Percentiles rank a stretch among this genome's conserved stretches.
Conservation (phyloP, 371 early-diverging fungal genomes). For the Mucor plumbeus region DNA sequence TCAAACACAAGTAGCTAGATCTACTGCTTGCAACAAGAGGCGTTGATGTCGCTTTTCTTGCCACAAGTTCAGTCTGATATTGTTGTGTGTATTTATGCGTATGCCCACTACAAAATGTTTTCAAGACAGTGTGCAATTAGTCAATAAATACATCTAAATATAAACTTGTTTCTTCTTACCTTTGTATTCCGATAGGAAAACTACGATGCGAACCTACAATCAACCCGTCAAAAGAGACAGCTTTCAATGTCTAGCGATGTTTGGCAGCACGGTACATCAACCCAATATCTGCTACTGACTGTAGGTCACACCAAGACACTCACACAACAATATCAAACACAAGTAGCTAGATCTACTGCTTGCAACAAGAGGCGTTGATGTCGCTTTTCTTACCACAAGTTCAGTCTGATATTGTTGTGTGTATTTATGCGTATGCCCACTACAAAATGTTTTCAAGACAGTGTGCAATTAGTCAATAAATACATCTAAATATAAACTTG, state of each 20-base stretch:
- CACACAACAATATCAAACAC: constrained; percentile 21
- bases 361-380: constrained; percentile 24
- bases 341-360: constrained; percentile 23
- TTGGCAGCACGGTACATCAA: constrained; percentile 24
- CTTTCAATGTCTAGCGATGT: constrained; percentile 19
- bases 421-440: constrained; percentile 8
- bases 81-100: constrained; percentile 9
- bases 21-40: constrained; percentile 24
- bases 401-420: constrained; percentile 17
- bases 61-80: constrained; percentile 22
- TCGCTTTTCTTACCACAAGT: constrained; percentile 24
- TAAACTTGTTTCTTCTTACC: constrained; percentile 12
- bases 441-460: constrained; percentile 11
- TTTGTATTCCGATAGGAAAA: constrained; percentile 6
- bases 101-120: constrained; percentile 10
- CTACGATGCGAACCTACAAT: constrained; percentile 12
- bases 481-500: constrained; percentile 7
- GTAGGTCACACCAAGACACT: constrained; percentile 10
- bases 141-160: constrained; percentile 9
- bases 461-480: constrained; percentile 12
- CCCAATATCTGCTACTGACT: constrained; percentile 21
- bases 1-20: constrained; percentile 21
- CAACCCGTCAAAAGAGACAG: constrained; percentile 21
- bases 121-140: constrained; percentile 10
- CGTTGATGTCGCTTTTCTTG: constrained; percentile 24